phyloP scores from a whole-genome alignment of 305 asterid species.

The Striga hermonthica region DNA sequence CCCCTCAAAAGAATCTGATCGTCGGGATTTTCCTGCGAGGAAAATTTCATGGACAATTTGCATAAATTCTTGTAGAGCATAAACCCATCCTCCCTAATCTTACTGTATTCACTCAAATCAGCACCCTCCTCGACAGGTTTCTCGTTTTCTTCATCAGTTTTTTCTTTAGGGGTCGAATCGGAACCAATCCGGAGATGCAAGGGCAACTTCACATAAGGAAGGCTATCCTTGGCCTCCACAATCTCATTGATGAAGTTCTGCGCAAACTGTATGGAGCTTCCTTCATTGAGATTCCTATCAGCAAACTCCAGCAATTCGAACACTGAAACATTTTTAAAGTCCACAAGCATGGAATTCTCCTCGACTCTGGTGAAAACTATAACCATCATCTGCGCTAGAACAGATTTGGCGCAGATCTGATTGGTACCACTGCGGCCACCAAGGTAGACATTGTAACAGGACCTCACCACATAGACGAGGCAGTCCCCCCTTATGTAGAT shows the following conservation, averaged over 20 bases:
- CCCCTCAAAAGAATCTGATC: conserved; percentile 96
- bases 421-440: conserved; percentile 94
- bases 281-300: conserved; percentile 89
- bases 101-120: conserved; percentile 55
- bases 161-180: conserved; percentile 27
- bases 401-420: conserved; percentile 97
- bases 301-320: conserved; percentile 82
- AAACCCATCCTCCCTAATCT: conserved; percentile 90
- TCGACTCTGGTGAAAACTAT: conserved; percentile 82
- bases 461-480: conserved; percentile 74
- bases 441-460: conserved; percentile 89
- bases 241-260: conserved; percentile 76
- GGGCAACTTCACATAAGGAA: conserved; percentile 40
- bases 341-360: conserved; percentile 55
- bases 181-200: conserved; percentile 41
- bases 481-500: conserved; percentile 70
- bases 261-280: conserved; percentile 77
- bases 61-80: conserved; percentile 86
- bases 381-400: conserved; percentile 94
- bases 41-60: conserved; percentile 93
- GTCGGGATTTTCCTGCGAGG: conserved; percentile 79
- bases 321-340: conserved; percentile 65
- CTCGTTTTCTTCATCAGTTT: conserved; percentile 35
- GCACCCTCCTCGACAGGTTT: conserved; percentile 40
- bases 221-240: conserved; percentile 64